Base-by-base conservation (phyloP, 2,329 filamentous ascomycete species). In the Aspergillus pseudoterreus region DNA sequence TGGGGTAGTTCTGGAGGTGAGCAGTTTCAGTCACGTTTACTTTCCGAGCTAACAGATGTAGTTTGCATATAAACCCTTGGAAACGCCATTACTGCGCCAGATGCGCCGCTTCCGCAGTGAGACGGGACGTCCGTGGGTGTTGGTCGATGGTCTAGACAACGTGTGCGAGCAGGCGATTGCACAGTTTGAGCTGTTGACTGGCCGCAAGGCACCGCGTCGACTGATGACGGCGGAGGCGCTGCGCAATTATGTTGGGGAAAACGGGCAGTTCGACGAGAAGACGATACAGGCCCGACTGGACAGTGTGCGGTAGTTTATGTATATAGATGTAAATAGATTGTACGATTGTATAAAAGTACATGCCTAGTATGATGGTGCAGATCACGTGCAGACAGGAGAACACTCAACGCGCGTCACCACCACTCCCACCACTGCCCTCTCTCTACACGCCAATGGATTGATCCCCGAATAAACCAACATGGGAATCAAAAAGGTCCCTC, bases 111-210 rank as follows among this genome's bases (percentile, higher is more conserved):
- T 66, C 75, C 82, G 17, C 73, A 82, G 50, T 74, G 79, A 57
- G 79, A 87, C 38, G 4, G 65, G 64, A 6, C 64, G 63, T 32
- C 70, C 69, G 6, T 92, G 87, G 87, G 84, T 90, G 0, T 78
- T 87, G 15, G 82, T 91, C 68, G 86, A 91, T 61, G 88, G 88
- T 0, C 73, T 92, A 11, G 87, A 92, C 60, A 78, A 91, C 43
- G 70, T 92, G 12, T 86, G 86, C 0, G 88, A 92, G 65, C 88
- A 92, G 64, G 88, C 86, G 0, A 88, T 88, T 69, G 87, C 88
- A 1, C 88, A 92, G 61, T 92, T 92, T 63, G 88, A 92, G 69
- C 71, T 92, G 2, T 90, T 92, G 65, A 91, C 88, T 0, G 88
- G 87, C 0, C 77, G 86, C 43, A 81, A 85, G 66, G 86, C 87